Base-by-base conservation (phyloP, 176 grass and related monocot genomes). In the Aegilops longissima region DNA sequence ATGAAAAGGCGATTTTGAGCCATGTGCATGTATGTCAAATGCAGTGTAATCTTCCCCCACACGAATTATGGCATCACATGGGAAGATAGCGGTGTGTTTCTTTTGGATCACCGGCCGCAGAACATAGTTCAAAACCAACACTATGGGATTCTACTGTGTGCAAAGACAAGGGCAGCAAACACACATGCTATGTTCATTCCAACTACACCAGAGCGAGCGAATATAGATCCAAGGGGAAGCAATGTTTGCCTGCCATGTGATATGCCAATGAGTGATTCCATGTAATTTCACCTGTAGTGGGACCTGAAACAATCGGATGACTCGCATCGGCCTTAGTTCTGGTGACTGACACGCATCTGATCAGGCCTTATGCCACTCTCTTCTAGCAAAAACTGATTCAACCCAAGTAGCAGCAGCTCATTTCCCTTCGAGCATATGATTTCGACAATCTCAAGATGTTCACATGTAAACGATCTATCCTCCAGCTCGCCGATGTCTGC, bases 401-500 rank as follows among this genome's bases (percentile, higher is more conserved):
- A 24, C 12, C 3, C 16, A 11, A 31, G 20, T 25, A 74, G 24
- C 82, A 66, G 24, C 82, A 67, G 9, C 11, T 44, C 34, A 76
- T 12, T 24, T 39, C 52, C 4, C 66, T 23, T 5, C 2, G 2
- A 34, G 44, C 68, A 85, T 67, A 85, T 42, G 69, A 89, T 81
- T 56, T 85, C 13, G 45, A 81, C 24, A 67, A 33, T 27, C 61
- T 76, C 11, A 66, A 85, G 88, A 1, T 85, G 61, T 18, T 76
- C 61, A 61, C 77, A 89, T 21, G 58, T 81, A 52, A 89, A 89
- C 0, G 59, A 89, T 59, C 61, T 68, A 58, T 76, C 67, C 67
- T 75, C 10, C 24, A 66, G 75, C n/a, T 74, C 68, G 1, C 68
- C 76, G 25, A 51, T 33, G 58, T 80, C 23, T 40, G 16, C 0